A percentile compares a stretch with the other conserved stretches of the same genome.
Evolutionary conservation across 2,329 filamentous ascomycete genomes (phyloP).

Genomic region (Hypoxylon sp.): DNA sequence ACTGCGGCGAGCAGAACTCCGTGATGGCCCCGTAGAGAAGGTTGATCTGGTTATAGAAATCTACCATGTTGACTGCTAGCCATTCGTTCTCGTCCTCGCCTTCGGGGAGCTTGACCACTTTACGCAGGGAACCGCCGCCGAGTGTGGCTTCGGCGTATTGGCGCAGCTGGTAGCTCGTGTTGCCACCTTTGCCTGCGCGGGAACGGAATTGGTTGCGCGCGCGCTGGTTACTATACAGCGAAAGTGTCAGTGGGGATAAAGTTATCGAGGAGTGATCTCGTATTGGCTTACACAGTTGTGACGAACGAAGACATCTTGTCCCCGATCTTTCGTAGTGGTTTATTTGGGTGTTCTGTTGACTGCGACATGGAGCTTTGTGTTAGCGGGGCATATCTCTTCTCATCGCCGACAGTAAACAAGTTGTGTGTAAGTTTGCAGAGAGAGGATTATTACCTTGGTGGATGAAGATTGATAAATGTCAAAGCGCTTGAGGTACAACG

Average conservation of each 20-base stretch:
- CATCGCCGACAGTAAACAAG: constrained; percentile 13
- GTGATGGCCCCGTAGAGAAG: constrained; percentile 98
- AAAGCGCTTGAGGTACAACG: constrained; percentile 10
- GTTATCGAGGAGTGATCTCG: constrained; percentile 53
- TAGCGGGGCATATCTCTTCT: constrained; percentile 43
- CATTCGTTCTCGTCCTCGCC: constrained; percentile 98
- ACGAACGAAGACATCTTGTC: constrained; percentile 81
- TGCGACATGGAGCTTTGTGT: constrained; percentile 47
- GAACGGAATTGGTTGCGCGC: constrained; percentile 93
- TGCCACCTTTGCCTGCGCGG: constrained; percentile 86
- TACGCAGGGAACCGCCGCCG: constrained; percentile 92
- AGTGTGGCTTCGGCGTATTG: constrained; percentile 98
- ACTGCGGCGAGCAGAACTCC: constrained; percentile 97
- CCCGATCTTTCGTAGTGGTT: constrained; percentile 44
- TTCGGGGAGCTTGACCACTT: constrained; percentile 96
- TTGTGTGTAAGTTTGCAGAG: neutral
- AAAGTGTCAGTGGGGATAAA: constrained; percentile 42
- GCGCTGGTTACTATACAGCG: constrained; percentile 78
- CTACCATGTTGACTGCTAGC: constrained; percentile 98
- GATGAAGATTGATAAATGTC: constrained; percentile 1
- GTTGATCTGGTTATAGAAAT: constrained; percentile 99
- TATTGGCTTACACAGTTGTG: constrained; percentile 69
- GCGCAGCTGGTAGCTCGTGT: constrained; percentile 88
- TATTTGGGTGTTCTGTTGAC: constrained; percentile 32
- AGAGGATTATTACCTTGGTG: neutral